These are phyloP conservation scores for Pseudonectria foliicola DNA, from an alignment of 2,329 filamentous ascomycete species.

Conservation along the genomic window DNA sequence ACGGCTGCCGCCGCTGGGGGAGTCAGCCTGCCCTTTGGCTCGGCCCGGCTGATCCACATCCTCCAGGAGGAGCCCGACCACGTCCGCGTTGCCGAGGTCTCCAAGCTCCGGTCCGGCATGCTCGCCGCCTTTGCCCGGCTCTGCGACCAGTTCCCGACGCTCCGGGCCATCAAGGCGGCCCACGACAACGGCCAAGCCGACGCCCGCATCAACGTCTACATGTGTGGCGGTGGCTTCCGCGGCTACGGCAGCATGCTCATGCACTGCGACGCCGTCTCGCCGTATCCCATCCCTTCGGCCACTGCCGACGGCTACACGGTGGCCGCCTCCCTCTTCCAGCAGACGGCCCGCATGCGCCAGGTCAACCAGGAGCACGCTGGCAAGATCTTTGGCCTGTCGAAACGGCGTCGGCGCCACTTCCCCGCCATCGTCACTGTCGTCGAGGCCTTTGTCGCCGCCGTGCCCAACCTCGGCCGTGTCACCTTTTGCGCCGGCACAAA, in stretches of 20 bases:
- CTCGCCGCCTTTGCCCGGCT: constrained; percentile 51
- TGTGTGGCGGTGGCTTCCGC: constrained; percentile 84
- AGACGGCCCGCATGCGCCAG: constrained; percentile 44
- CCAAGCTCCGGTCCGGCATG: constrained; percentile 52
- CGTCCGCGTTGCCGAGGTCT: constrained; percentile 39
- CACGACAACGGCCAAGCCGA: constrained; percentile 21
- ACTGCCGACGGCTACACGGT: constrained; percentile 62
- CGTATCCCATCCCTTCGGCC: constrained; percentile 78
- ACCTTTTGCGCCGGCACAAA: constrained; percentile 86
- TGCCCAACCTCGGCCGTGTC: constrained; percentile 65
- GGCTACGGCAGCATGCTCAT: constrained; percentile 89
- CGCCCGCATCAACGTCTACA: constrained; percentile 61
- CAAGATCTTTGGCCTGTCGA: constrained; percentile 71
- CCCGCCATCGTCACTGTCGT: constrained; percentile 77
- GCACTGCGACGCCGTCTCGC: constrained; percentile 63
- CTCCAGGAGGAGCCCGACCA: constrained; percentile 34
- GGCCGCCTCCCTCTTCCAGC: constrained; percentile 50
- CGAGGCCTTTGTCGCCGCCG: constrained; percentile 60
- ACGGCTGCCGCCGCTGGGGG: constrained; percentile 46
- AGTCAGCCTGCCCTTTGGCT: constrained; percentile 54
- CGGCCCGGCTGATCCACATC: constrained; percentile 48
- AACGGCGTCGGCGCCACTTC: constrained; percentile 71
- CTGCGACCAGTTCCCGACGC: constrained; percentile 40
- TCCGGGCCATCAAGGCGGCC: constrained; percentile 35
- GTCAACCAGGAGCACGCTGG: constrained; percentile 42